phyloP scores from a whole-genome alignment of 2,329 filamentous ascomycete species.

The Penicillium sp. region DNA sequence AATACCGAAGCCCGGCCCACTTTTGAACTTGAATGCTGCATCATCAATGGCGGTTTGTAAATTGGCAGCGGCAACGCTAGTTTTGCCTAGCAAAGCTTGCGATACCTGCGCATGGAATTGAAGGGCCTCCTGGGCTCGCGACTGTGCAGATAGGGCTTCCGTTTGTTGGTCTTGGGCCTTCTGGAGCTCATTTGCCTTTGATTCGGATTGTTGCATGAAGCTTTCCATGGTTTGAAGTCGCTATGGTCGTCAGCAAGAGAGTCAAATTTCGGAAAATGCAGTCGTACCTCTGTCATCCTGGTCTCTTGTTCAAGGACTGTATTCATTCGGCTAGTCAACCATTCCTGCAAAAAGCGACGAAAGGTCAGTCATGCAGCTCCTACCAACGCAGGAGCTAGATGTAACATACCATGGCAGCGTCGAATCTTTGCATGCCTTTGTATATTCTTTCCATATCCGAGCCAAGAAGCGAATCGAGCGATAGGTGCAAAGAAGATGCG shows the following conservation, averaged over 20 bases:
- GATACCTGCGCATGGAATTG: constrained; percentile 29
- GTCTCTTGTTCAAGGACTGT: constrained; percentile 35
- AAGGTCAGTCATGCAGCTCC: constrained; percentile 7
- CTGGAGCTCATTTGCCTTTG: constrained; percentile 33
- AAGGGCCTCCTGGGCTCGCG: constrained; percentile 28
- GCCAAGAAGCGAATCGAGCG: constrained; percentile 34
- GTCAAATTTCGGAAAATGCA: no score
- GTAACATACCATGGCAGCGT: constrained; percentile 36
- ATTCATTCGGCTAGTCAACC: constrained; percentile 29
- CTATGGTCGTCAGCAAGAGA: constrained; percentile 29
- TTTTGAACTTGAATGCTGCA: constrained; percentile 24
- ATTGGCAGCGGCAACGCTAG: constrained; percentile 30
- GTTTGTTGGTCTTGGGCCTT: constrained; percentile 37
- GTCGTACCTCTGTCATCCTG: constrained; percentile 34
- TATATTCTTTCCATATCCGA: constrained; percentile 31
- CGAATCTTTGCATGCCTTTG: constrained; percentile 31
- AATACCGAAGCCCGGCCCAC: constrained; percentile 17
- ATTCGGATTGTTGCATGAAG: constrained; percentile 35
- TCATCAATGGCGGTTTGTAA: constrained; percentile 35
- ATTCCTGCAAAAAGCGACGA: constrained; percentile 26
- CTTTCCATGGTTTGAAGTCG: constrained; percentile 35
- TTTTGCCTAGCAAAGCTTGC: constrained; percentile 33
- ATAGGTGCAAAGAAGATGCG: constrained; percentile 31
- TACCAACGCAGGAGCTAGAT: not conserved
- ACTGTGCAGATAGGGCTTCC: constrained; percentile 29